phyloP scores from a whole-genome alignment of 169 alveolate genomes.

The Toxoplasma gondii region DNA sequence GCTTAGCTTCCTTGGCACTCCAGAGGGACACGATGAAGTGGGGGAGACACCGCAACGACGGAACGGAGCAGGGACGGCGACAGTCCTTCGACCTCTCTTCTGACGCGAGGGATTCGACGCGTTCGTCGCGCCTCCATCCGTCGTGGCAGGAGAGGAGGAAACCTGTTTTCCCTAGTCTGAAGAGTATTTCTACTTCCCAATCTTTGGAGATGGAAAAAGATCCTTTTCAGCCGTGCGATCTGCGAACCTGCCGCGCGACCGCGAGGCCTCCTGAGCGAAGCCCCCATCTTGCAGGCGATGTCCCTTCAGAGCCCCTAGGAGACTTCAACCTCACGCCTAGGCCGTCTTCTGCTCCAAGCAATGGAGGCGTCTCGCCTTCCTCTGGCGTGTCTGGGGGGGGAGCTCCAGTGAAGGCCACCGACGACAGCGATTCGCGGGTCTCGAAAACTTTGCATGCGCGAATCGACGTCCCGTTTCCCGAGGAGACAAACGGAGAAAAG shows the following conservation, averaged over 20 bases:
- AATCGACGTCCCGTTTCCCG: no score
- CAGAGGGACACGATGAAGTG: background rate
- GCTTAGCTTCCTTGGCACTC: background rate
- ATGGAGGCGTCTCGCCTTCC: background rate
- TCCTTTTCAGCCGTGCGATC: background rate
- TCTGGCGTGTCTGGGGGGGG: background rate
- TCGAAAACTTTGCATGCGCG: no score
- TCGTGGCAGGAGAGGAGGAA: background rate
- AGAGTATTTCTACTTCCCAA: background rate
- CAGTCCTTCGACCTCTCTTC: background rate
- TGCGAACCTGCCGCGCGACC: background rate
- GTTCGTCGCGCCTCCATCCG: background rate
- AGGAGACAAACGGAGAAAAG: no score
- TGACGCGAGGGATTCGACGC: background rate
- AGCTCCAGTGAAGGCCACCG: no score
- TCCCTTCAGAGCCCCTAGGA: background rate
- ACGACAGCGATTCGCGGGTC: no score
- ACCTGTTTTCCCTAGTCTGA: background rate
- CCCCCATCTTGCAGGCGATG: background rate
- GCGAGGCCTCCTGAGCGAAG: background rate
- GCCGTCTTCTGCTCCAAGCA: background rate
- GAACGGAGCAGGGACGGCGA: background rate
- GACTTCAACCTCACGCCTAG: background rate
- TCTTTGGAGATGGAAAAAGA: background rate
- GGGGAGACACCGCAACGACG: background rate